Conservation (phyloP, 2,329 filamentous ascomycete species). For the Cytospora paraplurivora region DNA sequence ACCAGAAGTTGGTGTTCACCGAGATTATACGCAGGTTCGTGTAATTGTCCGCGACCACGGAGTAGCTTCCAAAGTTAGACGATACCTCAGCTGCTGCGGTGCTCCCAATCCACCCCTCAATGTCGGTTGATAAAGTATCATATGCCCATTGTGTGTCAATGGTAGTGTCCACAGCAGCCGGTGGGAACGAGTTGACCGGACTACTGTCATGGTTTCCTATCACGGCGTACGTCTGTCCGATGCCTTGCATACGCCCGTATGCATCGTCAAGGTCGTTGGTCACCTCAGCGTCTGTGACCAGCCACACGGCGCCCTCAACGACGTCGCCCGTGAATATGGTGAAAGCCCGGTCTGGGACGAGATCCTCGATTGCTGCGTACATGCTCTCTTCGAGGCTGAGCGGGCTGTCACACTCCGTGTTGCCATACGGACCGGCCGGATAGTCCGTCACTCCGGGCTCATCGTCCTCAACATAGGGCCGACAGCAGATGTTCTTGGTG, state of each 20-base stretch:
- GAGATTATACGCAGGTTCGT: slow-evolving; percentile 55
- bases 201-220: slow-evolving; percentile 60
- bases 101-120: slow-evolving; percentile 50
- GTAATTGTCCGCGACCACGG: slow-evolving; percentile 48
- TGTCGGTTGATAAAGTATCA: slow-evolving; percentile 48
- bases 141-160: slow-evolving; percentile 55
- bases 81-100: slow-evolving; percentile 39
- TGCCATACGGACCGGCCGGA: slow-evolving; percentile 55
- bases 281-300: slow-evolving; percentile 40
- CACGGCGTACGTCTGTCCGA: slow-evolving; percentile 48
- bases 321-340: slow-evolving; percentile 63
- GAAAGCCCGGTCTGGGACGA: slow-evolving; percentile 52
- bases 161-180: slow-evolving; percentile 38
- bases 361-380: slow-evolving; percentile 51
- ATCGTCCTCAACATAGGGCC: slow-evolving; percentile 50
- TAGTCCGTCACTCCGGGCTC: slow-evolving; percentile 49
- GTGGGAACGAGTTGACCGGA: slow-evolving; percentile 55
- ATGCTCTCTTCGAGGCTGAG: slow-evolving; percentile 55
- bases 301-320: slow-evolving; percentile 55
- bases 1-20: slow-evolving; percentile 62
- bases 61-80: slow-evolving; percentile 51
- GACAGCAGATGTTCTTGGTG: slow-evolving; percentile 61
- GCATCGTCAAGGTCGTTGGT: slow-evolving; percentile 44
- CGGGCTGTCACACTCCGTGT: slow-evolving; percentile 56
- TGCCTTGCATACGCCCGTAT: slow-evolving; percentile 48